A percentile compares a stretch with the other conserved stretches of the same genome.
Conservation (phyloP, 164 flowering plant genomes). For the Platanus orientalis region DNA sequence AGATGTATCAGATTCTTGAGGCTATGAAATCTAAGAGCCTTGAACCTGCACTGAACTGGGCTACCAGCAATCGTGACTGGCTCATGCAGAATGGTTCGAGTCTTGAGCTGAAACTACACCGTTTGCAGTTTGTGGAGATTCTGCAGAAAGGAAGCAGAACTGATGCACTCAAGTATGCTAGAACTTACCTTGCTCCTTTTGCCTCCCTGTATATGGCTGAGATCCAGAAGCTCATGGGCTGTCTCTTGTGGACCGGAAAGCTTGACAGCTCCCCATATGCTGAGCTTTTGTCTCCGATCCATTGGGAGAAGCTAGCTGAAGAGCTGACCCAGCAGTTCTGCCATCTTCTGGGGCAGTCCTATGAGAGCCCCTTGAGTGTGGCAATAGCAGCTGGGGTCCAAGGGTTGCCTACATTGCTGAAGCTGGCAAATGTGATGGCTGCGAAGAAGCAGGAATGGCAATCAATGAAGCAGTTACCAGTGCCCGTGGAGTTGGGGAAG, state of each 20-base stretch:
- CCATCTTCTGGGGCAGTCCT: conserved; percentile 59
- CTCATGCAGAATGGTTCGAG: conserved; percentile 50
- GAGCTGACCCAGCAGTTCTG: conserved; percentile 67
- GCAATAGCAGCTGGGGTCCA: conserved; percentile 65
- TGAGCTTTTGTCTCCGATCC: conserved; percentile 38
- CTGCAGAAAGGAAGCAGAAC: conserved; percentile 44
- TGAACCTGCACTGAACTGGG: conserved; percentile 75
- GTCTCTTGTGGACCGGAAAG: conserved; percentile 62
- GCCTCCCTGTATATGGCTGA: conserved; percentile 45
- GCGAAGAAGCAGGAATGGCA: conserved; percentile 75
- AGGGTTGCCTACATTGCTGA: conserved; percentile 67
- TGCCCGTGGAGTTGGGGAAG: conserved; percentile 62
- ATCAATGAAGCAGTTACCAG: conserved; percentile 73
- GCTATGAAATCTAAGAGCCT: conserved; percentile 55
- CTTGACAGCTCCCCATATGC: conserved; percentile 70
- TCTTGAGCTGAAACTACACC: conserved; percentile 65
- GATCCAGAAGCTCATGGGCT: conserved; percentile 76
- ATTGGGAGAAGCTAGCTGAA: conserved; percentile 57
- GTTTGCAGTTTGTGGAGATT: conserved; percentile 61
- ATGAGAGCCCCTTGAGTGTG: conserved; percentile 62
- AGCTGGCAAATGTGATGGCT: conserved; percentile 71
- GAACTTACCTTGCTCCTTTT: conserved; percentile 47
- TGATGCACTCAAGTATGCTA: conserved; percentile 63
- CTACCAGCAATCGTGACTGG: conserved; percentile 38
- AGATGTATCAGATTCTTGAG: conserved; percentile 67